These are phyloP conservation scores for Candida awuae DNA, from an alignment of 805 yeast genomes.

Conservation along the genomic window DNA sequence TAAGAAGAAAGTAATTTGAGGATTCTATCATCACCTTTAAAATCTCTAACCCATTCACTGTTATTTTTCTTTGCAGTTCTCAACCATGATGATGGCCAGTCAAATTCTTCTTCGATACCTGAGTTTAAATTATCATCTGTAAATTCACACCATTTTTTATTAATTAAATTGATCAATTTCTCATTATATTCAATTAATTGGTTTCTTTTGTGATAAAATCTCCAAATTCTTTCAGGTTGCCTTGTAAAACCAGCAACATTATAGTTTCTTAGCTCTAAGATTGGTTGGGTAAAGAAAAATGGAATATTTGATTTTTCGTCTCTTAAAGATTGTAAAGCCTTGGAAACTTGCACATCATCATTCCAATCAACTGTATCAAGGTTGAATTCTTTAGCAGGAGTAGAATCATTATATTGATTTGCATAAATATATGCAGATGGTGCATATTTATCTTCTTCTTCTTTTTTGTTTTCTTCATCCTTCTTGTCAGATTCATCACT, in stretches of 20 bases:
- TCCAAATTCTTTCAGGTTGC: slow-evolving; percentile 65
- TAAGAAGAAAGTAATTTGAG: slow-evolving; percentile 43
- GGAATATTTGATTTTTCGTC: slow-evolving; percentile 36
- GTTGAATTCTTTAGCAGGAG: slow-evolving; percentile 55
- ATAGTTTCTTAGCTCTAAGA: slow-evolving; percentile 67
- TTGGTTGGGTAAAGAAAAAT: slow-evolving; percentile 66
- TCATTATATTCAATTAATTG: slow-evolving; percentile 31
- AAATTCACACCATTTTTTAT: slow-evolving; percentile 48
- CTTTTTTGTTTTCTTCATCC: slow-evolving; percentile 25
- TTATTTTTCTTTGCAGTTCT: slow-evolving; percentile 60
- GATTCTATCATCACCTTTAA: slow-evolving; percentile 64
- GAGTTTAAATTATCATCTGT: slow-evolving; percentile 33
- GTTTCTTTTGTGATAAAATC: slow-evolving; percentile 70
- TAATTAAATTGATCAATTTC: slow-evolving; percentile 19
- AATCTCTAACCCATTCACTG: slow-evolving; percentile 84
- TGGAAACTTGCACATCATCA: slow-evolving; percentile 2
- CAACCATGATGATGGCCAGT: slow-evolving; percentile 87
- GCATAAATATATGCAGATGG: slow-evolving; percentile 55
- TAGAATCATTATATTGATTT: slow-evolving; percentile 45
- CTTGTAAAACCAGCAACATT: slow-evolving; percentile 71
- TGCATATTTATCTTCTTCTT: slow-evolving; percentile 25
- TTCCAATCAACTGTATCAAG: slow-evolving; percentile 6
- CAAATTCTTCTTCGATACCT: slow-evolving; percentile 59
- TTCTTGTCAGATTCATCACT: slow-evolving; percentile 33
- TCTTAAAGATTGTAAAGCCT: slow-evolving; percentile 23